Base-by-base conservation (phyloP, 352 stramenopile species). In the Thraustotheca clavata region DNA sequence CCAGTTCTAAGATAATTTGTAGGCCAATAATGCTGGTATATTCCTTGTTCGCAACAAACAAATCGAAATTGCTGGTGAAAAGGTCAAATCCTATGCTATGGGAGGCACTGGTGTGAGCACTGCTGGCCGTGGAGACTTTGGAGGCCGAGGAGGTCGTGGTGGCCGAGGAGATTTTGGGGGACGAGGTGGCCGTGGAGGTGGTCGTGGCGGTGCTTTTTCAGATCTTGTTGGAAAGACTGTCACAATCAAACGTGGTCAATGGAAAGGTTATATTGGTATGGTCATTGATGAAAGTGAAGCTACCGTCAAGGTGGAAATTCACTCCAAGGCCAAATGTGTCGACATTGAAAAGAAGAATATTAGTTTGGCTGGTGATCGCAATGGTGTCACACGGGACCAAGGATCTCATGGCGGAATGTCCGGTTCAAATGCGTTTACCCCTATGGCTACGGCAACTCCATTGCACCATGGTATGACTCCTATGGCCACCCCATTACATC, bases 261-360 rank as follows among this genome's bases (percentile, higher is more conserved):
- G 87, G 84, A 96, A 96, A 79, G 87, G 87, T 32, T 96, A 96
- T 73, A 95, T 95, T 60, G 87, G 87, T 68, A 96, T 96, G 60
- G 83, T 95, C 36, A 84, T 95, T 27, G 86, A 93, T 68, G 86
- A 93, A 75, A 86, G 70, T 54, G 87, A 95, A 27, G 79, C 87
- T 60, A 96, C 93, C 70, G 86, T 94, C 67, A 96, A 96, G 71
- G 87, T 96, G 32, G 87, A 96, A 69, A 92, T 96, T 43, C 87
- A 96, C 63, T 95, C 78, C 52, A 94, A 95, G 68, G 83, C 86
- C 7, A 91, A 93, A 70, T 76, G 89, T 18, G 84, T 96, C 32
- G 86, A 94, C 54, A 78, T 96, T 7, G 86, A 92, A 69, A 71
- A 83, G n/a, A 62, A 93, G 29, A 70, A 91, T 46, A 83, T 95